A percentile compares a stretch with the other conserved stretches of the same genome.
Evolutionary conservation across 2,329 filamentous ascomycete genomes (phyloP).

Genomic region (Diaporthe eres): DNA sequence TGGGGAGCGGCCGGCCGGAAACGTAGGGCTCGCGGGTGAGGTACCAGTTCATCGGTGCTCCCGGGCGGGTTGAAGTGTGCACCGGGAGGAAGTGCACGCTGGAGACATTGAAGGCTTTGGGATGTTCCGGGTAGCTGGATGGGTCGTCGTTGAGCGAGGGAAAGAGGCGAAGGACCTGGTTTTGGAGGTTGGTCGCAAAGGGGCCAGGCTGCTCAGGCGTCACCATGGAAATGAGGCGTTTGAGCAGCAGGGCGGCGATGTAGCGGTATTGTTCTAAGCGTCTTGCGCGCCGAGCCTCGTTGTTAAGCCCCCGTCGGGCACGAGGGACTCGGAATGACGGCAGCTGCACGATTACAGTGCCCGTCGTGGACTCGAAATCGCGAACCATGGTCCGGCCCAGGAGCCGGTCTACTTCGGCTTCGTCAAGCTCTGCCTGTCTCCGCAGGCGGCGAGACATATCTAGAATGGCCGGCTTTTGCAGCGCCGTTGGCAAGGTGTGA

Average conservation of each 20-base stretch:
- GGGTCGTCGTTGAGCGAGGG: slow-evolving; percentile 55
- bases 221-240: slow-evolving; percentile 64
- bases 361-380: slow-evolving; percentile 62
- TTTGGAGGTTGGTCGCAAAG: slow-evolving; percentile 59
- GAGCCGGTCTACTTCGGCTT: slow-evolving; percentile 67
- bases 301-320: slow-evolving; percentile 43
- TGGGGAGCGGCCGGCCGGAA: slow-evolving; percentile 54
- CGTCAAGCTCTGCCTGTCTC: slow-evolving; percentile 58
- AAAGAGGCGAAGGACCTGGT: slow-evolving; percentile 63
- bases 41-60: slow-evolving; percentile 55
- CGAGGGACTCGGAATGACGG: slow-evolving; percentile 52
- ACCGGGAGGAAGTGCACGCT: slow-evolving; percentile 63
- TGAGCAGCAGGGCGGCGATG: slow-evolving; percentile 62
- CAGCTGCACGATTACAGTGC: slow-evolving; percentile 62
- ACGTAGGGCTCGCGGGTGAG: slow-evolving; percentile 63
- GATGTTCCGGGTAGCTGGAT: slow-evolving; percentile 26
- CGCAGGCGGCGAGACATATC: slow-evolving; percentile 69
- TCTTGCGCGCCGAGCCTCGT: slow-evolving; percentile 44
- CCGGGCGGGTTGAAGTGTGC: slow-evolving; percentile 15
- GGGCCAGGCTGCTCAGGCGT: slow-evolving; percentile 63
- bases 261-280: slow-evolving; percentile 56
- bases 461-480: slow-evolving; percentile 76
- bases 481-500: slow-evolving; percentile 75
- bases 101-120: slow-evolving; percentile 59
- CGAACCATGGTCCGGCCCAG: slow-evolving; percentile 64